Evolutionary conservation across 23 red algal genomes (phyloP), one percentile per base, ranked within the genome.

Genomic region (Cyanidium caldarium): DNA sequence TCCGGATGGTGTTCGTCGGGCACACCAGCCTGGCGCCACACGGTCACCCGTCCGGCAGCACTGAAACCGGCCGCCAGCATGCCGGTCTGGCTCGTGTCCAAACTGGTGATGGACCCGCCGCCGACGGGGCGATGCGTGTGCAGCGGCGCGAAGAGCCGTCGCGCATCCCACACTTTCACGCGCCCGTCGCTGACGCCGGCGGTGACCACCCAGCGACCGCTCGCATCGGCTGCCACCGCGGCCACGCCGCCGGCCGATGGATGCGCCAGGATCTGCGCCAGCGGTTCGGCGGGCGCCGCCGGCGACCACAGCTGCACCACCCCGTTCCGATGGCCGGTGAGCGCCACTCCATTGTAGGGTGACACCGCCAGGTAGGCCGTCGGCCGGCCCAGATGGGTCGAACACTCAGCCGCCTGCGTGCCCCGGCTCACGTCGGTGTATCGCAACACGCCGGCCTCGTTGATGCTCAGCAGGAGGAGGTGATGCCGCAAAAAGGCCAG

Each of bases 231-330:
- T 15, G 84, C 83, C 28, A 98, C 75, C 28, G 82, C 40, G 34
- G 68, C 23, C 3, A 98, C 85, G 29, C 72, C 67, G 14, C 80
- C 84, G 51, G 7, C 5, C 5, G n/a, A 16, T 23, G 21, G 42
- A 74, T 98, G 84, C 26, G 75, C 66, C 21, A 87, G 66, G n/a
- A 98, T 72, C 14, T 75, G 72, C 10, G 80, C 82, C 38, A 98
- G 43, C 15, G 92, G 76, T 0, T 73, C 70, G 33, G 14, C 38
- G 26, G 73, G 19, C 20, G 69, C 40, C 21, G 41, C 43, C 19
- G 92, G 92, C 28, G 84, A 83, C 92, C 92, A 98, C 34, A 98
- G 29, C 7, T 70, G 42, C 1, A 98, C 84, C 39, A 83, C 78
- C 7, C 92, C 92, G 15, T 77, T 74, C 30, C 34, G 44, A 38